Percentiles rank a stretch among this genome's conserved stretches.
Conservation (phyloP, 495 filamentous ascomycete genomes). For the Chaetomium tenue region DNA sequence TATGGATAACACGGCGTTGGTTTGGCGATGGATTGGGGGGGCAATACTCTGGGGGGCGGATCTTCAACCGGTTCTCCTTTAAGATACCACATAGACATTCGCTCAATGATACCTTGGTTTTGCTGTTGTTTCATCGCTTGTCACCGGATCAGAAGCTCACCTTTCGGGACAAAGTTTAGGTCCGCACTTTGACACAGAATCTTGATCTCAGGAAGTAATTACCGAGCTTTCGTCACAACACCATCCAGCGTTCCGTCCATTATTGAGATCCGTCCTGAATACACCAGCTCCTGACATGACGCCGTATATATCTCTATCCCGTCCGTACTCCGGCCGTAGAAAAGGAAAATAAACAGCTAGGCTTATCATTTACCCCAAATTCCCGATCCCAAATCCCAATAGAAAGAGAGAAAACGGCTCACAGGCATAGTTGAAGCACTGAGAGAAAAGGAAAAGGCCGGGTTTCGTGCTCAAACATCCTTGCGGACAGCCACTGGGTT, state of each 20-base stretch:
- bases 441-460: no score
- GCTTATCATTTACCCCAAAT: slow-evolving; percentile 1
- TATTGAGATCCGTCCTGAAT: neutral
- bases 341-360: neutral
- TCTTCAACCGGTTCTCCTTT: neutral
- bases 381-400: neutral
- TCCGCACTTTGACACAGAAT: neutral
- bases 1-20: neutral
- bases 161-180: neutral
- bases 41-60: neutral
- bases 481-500: neutral
- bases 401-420: neutral
- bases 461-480: no score
- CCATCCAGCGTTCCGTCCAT: neutral
- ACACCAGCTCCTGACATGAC: neutral
- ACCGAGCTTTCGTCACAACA: neutral
- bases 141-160: neutral
- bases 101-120: slow-evolving; percentile 19
- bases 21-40: neutral
- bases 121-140: neutral
- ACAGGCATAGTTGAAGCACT: no score
- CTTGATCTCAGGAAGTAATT: neutral
- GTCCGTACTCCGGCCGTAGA: neutral
- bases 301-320: neutral
- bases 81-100: slow-evolving; percentile 27